Evolutionary conservation across 345 rosid genomes (phyloP), one percentile per base, ranked within the genome.

Genomic region (Ceriops zippeliana): DNA sequence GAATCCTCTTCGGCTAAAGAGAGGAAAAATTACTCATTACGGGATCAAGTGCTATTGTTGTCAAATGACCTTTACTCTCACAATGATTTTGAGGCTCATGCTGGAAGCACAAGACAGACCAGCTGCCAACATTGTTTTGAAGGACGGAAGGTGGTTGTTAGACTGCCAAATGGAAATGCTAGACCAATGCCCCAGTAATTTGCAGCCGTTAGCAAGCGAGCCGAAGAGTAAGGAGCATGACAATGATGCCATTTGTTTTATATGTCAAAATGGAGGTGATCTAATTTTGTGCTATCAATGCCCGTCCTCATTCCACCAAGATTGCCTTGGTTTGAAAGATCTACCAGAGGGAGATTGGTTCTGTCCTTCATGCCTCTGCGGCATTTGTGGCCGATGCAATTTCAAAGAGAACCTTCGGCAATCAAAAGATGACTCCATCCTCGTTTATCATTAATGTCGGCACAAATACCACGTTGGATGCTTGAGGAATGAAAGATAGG

Each of bases 311-410:
- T 76, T 76, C 32, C 79, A 76, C 31, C 6, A 24, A 56, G 22
- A 5, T 42, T 76, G 79, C 61, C 59, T 76, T 52, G 68, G 72
- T 20, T 19, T 76, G 68, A n/a, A 67, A 42, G 61, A 61, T 56
- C 19, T 71, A 47, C 75, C 79, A 15, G 67, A 46, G 1, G 79
- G 69, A 20, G 61, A 76, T 4, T 75, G 79, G 79, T 76, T 56
- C 62, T 76, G 79, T 27, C 60, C 49, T 15, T 58, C 66, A 0
- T 76, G 79, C 53, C 66, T 68, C 35, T 76, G 79, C 8, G 11
- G 56, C 21, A 24, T 56, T 16, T 76, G 79, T 35, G 64, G 68
- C 46, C 66, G n/a, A 17, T 19, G 28, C 64, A 61, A 51, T 52
- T 58, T 35, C 19, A 47, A 60, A 32, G 13, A 57, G 21, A 16